Base-by-base conservation (phyloP, 495 filamentous ascomycete genomes). In the Xylaria venustula region DNA sequence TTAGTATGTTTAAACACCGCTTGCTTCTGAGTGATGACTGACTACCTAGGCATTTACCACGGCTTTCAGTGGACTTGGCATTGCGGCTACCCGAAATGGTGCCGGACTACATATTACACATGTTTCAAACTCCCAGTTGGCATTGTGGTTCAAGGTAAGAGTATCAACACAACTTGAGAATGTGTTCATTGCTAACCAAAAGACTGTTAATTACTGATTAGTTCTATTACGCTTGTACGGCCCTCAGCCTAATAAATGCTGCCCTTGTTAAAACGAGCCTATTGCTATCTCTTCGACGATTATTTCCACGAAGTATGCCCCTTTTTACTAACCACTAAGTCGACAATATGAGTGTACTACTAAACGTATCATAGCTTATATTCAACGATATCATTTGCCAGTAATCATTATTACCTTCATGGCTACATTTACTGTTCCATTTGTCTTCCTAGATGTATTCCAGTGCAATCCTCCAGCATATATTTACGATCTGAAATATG, bases 401-500 rank as follows among this genome's bases (percentile, higher is more conserved):
- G 4, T 23, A 49, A 23, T 2, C 46, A 3, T 49, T 12, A 22
- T 49, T n/a, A 15, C 2, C 23, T 23, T n/a, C 36, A 30, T 54
- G 36, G 36, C 1, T 2, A 12, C 42, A 19, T 0, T 28, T 32
- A 26, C 30, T 22, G 20, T 37, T 15, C 12, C 32, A n/a, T 53
- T 61, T 12, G 26, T 28, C 19, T 54, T 61, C 22, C 12, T 61
- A 8, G 58, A 49, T 7, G 58, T 45, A 9, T 61, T 61, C 32
- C 58, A 61, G 44, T 61, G 58, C 49, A 61, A 54, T 44, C 58
- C 58, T 11, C 58, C 58, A 9, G 32, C 44, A 52, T 61, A 61
- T 25, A 41, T 52, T 15, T 61, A 61, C 58, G 58, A 61, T 26
- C 20, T 61, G 3, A 11, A 26, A 5, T 54, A 55, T 9, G n/a